Conservation (phyloP, 1,284 basidiomycete species). For the Taiwanofungus camphoratus region DNA sequence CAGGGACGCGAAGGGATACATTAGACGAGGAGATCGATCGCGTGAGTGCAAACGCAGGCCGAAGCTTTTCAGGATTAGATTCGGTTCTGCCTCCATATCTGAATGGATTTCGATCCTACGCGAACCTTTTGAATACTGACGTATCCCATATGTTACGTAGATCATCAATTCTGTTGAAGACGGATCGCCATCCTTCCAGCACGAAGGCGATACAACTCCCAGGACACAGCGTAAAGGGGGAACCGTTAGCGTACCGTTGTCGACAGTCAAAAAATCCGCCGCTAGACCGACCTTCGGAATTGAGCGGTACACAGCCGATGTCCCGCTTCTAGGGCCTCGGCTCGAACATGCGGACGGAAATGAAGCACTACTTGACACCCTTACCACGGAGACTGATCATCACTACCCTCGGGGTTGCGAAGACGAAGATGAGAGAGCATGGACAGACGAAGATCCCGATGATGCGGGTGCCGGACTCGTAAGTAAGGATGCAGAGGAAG, state of each 20-base stretch:
- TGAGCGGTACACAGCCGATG: constrained; percentile 10
- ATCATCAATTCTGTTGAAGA: constrained; percentile 18
- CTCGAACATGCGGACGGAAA: constrained; percentile 3
- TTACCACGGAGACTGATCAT: constrained; percentile 11
- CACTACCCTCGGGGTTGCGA: constrained; percentile 4
- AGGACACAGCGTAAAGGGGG: constrained; percentile 11
- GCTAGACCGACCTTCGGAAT: constrained; percentile 21
- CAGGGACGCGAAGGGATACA: constrained; percentile 9
- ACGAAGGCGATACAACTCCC: constrained; percentile 6
- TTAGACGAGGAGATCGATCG: constrained; percentile 19
- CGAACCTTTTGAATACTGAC: neutral
- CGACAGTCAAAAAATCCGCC: constrained; percentile 16
- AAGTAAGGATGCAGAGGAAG: constrained; percentile 8
- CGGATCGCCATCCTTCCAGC: constrained; percentile 15
- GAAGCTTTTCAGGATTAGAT: no score
- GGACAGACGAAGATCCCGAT: constrained; percentile 10
- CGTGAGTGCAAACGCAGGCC: no score
- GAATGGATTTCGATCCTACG: neutral
- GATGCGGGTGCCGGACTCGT: neutral
- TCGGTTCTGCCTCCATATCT: no score
- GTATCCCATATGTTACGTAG: constrained; percentile 5
- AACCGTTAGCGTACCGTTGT: constrained; percentile 17
- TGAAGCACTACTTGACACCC: constrained; percentile 4
- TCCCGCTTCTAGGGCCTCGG: constrained; percentile 8
- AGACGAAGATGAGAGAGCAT: neutral